phyloP scores from a whole-genome alignment of 768 basidiomycete species.

The Goffeauzyma gilvescens region DNA sequence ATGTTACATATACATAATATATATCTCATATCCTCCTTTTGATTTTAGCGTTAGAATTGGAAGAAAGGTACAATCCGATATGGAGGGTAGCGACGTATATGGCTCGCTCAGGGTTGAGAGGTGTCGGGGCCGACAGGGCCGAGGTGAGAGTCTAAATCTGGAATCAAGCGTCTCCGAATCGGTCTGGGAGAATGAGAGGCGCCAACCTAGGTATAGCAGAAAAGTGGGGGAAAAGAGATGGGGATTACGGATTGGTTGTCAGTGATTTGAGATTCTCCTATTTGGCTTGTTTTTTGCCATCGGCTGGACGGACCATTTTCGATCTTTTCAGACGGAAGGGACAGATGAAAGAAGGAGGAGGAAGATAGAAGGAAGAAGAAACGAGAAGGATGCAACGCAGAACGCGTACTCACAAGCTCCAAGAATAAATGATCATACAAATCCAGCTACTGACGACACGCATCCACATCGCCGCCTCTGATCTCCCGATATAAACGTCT shows the following conservation, averaged over 20 bases:
- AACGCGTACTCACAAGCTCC: conserved; percentile 24
- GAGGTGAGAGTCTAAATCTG: too few relatives aligned
- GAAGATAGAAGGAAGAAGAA: not conserved
- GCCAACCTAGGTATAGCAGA: conserved; percentile 58
- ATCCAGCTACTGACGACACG: conserved; percentile 89
- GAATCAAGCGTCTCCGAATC: conserved; percentile 45
- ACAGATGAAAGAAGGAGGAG: not conserved
- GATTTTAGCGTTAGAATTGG: too few relatives aligned
- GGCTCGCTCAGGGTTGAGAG: too few relatives aligned
- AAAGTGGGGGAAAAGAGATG: too few relatives aligned
- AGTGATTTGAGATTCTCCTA: too few relatives aligned
- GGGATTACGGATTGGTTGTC: not conserved
- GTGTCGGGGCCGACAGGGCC: too few relatives aligned
- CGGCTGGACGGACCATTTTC: not conserved
- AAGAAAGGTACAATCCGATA: too few relatives aligned
- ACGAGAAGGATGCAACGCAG: not conserved
- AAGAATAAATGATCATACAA: conserved; percentile 37
- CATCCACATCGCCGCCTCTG: conserved; percentile 99
- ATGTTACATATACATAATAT: too few relatives aligned
- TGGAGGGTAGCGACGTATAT: too few relatives aligned
- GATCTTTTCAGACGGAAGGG: not conserved
- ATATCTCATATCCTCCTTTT: too few relatives aligned
- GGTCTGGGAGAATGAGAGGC: conserved; percentile 74
- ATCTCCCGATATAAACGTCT: conserved; percentile 72
- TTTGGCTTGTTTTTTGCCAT: too few relatives aligned